Base-by-base conservation (phyloP, 2,329 filamentous ascomycete genomes). In the Nigrospora osmanthi region DNA sequence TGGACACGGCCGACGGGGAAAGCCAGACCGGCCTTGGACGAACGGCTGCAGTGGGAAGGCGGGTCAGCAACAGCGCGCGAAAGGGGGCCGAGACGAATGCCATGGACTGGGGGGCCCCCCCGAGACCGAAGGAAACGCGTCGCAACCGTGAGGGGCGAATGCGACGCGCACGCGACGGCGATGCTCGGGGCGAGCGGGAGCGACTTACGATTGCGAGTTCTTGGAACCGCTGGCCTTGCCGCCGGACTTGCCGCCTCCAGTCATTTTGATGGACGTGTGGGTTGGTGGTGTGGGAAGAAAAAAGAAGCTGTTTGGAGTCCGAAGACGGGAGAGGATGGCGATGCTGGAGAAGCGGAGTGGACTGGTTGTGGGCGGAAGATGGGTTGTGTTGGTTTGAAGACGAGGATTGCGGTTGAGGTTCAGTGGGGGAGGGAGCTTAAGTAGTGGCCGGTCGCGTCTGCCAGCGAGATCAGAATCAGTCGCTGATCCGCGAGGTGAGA, bases 1-100 rank as follows among this genome's bases (percentile, higher is more conserved):
- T 97, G 91, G 61, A 97, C 91, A 95, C 91, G 91, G 73, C 91
- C 91, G 65, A 97, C 91, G 53, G 91, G 91, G 83, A 97, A 97
- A 58, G 93, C 93, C 64, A 98, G 86, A 81, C 93, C 93, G 55
- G 93, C 93, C 84, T 98, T 97, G 70, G 93, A 96, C 54, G 93
- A 98, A 75, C 93, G 93, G 55, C 93, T 98, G 54, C 38, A 52
- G 52, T 47, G 41, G 23, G 14, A 42, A 40, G 45, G 40, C 47
- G 55, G 12, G 62, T 78, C 66, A 75, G 72, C 37, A 12, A 28
- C 23, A 10, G 23, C 23, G 23, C 23, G 9, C 23, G 9, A 28
- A 28, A 28, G 23, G 23, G 23, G 23, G 5, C 9, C 23, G 6
- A 6, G 19, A 23, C 19, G 19, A 7, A 23, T 7, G 19, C 19